Base-by-base conservation (phyloP, 768 basidiomycete genomes). In the Panaeolus cyanescens region DNA sequence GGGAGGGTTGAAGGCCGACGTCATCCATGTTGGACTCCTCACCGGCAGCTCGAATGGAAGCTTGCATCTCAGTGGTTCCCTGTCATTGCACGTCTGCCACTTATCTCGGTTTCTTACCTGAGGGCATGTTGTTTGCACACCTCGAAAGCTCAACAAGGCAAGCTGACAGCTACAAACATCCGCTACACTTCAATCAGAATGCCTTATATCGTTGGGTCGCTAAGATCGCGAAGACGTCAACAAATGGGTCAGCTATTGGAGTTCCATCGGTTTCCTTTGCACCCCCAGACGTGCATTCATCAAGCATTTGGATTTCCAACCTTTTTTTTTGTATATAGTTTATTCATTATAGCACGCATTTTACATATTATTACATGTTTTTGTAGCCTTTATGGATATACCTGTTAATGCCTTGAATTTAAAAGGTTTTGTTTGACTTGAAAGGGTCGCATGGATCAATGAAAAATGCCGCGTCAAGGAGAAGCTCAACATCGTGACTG, bases 21-120 rank as follows among this genome's bases (percentile, higher is more conserved):
- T 78, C 31, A 69, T 79, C 3, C 76, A 81, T 5, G 65, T 77
- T 1, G 81, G 79, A 10, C 77, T 78, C 58, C 62, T 81, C 3
- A 68, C 69, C 36, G 80, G 80, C 2, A 72, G 68, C 9, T 20
- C 39, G 2, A 73, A 68, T 82, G 80, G 79, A 39, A 10, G 6
- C 37, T 19, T 17, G 37, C 37, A 6, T 15, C 15, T n/a, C 37
- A 39, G 37, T 39, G 37, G 37, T n/a, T 39, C 37, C 37, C 37
- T n/a, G 37, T 19, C 1, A 39, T 39, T n/a, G 15, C 17, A 19
- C 17, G 37, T 39, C 37, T 17, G 37, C 37, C 15, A 39, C 12
- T 17, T 39, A 39, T n/a, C 12, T 39, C 19, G 37, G 37, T n/a
- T 39, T 15, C 15, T 19, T 39, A 10, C 37, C 37, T 3, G 37